Conservation (phyloP, 768 basidiomycete species). For the Xanthoconium stramineum region DNA sequence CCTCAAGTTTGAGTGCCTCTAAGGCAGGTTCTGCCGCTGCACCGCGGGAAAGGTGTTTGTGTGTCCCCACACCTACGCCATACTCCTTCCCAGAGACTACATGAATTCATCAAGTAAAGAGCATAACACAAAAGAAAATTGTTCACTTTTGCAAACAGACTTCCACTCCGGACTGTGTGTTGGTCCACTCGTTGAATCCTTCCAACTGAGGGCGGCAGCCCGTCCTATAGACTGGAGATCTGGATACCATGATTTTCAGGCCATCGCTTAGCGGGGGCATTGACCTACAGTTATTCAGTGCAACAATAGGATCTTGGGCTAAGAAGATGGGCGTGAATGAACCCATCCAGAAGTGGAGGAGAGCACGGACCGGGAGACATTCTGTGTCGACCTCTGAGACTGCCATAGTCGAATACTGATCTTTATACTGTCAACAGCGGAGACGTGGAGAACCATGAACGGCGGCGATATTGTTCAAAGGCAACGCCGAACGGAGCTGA, state of each 20-base stretch:
- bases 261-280: neutral
- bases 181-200: conserved; percentile 43
- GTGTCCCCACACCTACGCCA: conserved; percentile 47
- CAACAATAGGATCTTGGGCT: conserved; percentile 30
- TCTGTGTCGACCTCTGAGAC: conserved; percentile 10
- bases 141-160: conserved; percentile 54
- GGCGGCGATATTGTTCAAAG: conserved; percentile 22
- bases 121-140: conserved; percentile 9
- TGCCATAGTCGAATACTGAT: conserved; percentile 15
- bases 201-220: conserved; percentile 51
- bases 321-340: conserved; percentile 14
- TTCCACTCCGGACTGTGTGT: conserved; percentile 52
- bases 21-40: conserved; percentile 35
- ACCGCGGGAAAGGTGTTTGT: conserved; percentile 52
- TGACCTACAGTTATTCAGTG: conserved; percentile 42
- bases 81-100: conserved; percentile 50
- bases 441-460: conserved; percentile 21
- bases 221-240: conserved; percentile 52
- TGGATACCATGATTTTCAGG: conserved; percentile 21
- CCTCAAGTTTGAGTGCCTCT: conserved; percentile 31
- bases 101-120: conserved; percentile 10
- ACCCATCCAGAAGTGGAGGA: neutral
- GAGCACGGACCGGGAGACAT: conserved; percentile 23
- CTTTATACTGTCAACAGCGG: conserved; percentile 29
- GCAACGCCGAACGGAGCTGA: conserved; percentile 31